Conservation (phyloP, 176 grass and related monocot genomes). For the Raddia distichophylla region DNA sequence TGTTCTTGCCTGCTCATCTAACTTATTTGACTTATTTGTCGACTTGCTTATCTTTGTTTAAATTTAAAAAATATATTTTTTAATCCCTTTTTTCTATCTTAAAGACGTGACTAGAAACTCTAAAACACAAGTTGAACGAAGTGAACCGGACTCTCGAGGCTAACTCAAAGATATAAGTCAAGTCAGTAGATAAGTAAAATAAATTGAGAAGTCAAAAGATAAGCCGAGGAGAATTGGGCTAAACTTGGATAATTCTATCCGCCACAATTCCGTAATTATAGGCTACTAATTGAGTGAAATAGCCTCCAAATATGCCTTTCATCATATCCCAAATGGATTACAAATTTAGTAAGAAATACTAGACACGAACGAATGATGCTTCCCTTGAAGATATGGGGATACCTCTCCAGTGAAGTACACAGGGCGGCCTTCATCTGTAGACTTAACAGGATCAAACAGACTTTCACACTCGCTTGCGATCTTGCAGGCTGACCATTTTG, state of each 20-base stretch:
- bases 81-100: too few species aligned
- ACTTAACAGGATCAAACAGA: slow-evolving; percentile 82
- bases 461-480: slow-evolving; percentile 49
- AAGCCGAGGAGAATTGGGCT: too few species aligned
- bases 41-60: too few species aligned
- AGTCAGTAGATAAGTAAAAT: too few species aligned
- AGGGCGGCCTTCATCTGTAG: slow-evolving; percentile 71
- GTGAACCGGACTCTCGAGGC: too few species aligned
- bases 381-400: slow-evolving; percentile 20
- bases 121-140: too few species aligned
- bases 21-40: too few species aligned
- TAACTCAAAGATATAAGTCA: too few species aligned
- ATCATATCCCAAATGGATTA: neutral
- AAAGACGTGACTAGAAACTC: too few species aligned
- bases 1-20: too few species aligned
- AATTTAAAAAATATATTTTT: too few species aligned
- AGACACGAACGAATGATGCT: neutral
- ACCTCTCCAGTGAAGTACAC: slow-evolving; percentile 96
- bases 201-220: too few species aligned
- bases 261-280: neutral
- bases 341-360: slow-evolving; percentile 2
- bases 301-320: neutral
- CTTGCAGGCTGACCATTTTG: slow-evolving; percentile 89
- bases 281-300: neutral
- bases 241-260: neutral